Base-by-base conservation (phyloP, 2,329 filamentous ascomycete genomes). In the Trichoderma pleuroti region DNA sequence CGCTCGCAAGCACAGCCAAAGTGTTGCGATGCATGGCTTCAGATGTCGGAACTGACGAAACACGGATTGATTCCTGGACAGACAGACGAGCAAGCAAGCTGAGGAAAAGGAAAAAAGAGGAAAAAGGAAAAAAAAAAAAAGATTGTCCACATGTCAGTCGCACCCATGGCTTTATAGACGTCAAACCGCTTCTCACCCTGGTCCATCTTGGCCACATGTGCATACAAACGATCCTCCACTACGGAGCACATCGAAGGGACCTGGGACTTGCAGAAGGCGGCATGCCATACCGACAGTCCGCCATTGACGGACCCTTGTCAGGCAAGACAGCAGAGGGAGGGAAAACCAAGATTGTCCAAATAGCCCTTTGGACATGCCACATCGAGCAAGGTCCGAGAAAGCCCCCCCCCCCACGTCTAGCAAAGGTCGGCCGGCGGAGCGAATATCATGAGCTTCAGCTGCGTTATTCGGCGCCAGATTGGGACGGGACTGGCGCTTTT, bases 1-100 rank as follows among this genome's bases (percentile, higher is more conserved):
- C 70, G 56, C 79, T 74, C 46, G 76, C 77, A 70, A 68, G 70
- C 65, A 76, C 71, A 70, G 75, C 68, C 70, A 70, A 61, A 67
- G 61, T 36, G 56, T 71, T 73, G 70, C 76, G 75, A 76, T 72
- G 67, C 78, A 80, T 80, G n/a, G 18, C 14, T 52, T 14, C 26
- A 32, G 34, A 36, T 1, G 26, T 26, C 16, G 16, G 11, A 1
- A 42, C 18, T 49, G 10, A 49, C 8, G n/a, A 42, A 42, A 42
- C 3, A 42, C 39, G n/a, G 39, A 42, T 42, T 11, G 59, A 34
- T 32, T 26, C 21, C 30, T 8, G 11, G 8, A 46, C 14, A 30
- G 26, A 52, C 30, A 36, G 28, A 62, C 56, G 32, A 52, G 21
- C 54, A 34, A 59, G 30, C 11, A 59, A 59, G 56, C 30, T 59